Base-by-base conservation (phyloP, 2,329 filamentous ascomycete genomes). In the Nannizziopsis arthrosporioides region DNA sequence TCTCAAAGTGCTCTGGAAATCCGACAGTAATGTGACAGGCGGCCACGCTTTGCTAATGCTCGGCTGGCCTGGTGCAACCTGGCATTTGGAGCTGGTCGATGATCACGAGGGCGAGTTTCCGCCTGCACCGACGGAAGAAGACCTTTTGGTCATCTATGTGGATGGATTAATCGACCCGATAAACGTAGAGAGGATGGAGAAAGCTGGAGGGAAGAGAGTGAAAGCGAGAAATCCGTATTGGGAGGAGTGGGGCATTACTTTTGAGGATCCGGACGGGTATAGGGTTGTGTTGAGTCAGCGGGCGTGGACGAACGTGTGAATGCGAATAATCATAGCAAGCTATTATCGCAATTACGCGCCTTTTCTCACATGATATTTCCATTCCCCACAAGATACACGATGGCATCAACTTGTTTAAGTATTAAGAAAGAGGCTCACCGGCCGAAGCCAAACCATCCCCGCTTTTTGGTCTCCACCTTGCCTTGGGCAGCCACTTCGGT, bases 361-460 rank as follows among this genome's bases (percentile, higher is more conserved):
- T 2, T 14, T 9, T 37, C 8, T 37, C 35, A n/a, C 14, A 17
- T 17, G 14, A 15, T 12, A 15, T 36, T 36, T 36, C 34, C 12
- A 15, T 15, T n/a, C 5, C 11, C 12, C 9, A 37, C 12, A 37
- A 27, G 22, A 34, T 30, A 44, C 32, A 7, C 4, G 22, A 44
- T 12, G 14, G 32, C 5, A 22, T 44, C 10, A 34, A 15, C 32
- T 34, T 9, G 9, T 44, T 2, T 55, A 27, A 27, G 22, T 27
- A 27, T 27, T 3, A 27, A 27, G 22, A 27, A 27, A 27, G 22
- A 27, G 3, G 22, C 22, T 58, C 54, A 72, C 43, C 70, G 64
- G 27, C 70, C 68, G 60, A 88, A 88, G 0, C 83, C 80, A 66
- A 89, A 89, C 84, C 84, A 89, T 15, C 84, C 81, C 59, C 73